phyloP scores from a whole-genome alignment of 192 early-diverging fungal species.

The Rhizoclosmatium globosum region DNA sequence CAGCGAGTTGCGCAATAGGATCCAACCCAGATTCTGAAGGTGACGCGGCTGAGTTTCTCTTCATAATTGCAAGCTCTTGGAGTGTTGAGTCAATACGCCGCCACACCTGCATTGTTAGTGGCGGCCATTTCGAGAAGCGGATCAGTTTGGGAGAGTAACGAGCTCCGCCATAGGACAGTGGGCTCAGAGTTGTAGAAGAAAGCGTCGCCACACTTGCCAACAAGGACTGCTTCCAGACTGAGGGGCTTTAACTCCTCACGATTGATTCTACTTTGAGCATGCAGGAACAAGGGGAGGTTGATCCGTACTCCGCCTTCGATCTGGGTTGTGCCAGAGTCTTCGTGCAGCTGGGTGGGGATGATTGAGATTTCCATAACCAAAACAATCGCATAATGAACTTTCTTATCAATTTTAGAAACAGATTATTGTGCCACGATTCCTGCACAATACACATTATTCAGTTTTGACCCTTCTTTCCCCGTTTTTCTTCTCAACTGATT shows the following conservation, averaged over 20 bases:
- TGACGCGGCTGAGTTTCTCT: not conserved
- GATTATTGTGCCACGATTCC: not conserved
- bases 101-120: not conserved
- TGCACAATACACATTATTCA: too few relatives aligned
- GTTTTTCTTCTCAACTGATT: too few relatives aligned
- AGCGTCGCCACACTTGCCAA: constrained; percentile 10
- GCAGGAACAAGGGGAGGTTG: constrained; percentile 19
- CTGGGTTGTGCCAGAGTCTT: not conserved
- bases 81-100: constrained; percentile 2
- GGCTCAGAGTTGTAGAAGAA: constrained; percentile 32
- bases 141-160: not conserved
- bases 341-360: constrained; percentile 4
- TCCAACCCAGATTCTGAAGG: not conserved
- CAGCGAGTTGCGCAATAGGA: constrained; percentile 17
- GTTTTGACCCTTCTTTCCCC: too few relatives aligned
- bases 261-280: constrained; percentile 29
- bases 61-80: not conserved
- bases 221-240: constrained; percentile 25
- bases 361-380: constrained; percentile 7
- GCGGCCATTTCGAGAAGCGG: not conserved
- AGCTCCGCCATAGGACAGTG: constrained; percentile 15
- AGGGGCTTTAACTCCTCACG: constrained; percentile 30
- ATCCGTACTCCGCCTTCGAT: constrained; percentile 9
- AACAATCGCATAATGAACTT: not conserved
- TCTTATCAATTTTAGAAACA: not conserved